phyloP scores from a whole-genome alignment of 1,139 yeast genomes.

The Entelexis paramagnoliae region DNA sequence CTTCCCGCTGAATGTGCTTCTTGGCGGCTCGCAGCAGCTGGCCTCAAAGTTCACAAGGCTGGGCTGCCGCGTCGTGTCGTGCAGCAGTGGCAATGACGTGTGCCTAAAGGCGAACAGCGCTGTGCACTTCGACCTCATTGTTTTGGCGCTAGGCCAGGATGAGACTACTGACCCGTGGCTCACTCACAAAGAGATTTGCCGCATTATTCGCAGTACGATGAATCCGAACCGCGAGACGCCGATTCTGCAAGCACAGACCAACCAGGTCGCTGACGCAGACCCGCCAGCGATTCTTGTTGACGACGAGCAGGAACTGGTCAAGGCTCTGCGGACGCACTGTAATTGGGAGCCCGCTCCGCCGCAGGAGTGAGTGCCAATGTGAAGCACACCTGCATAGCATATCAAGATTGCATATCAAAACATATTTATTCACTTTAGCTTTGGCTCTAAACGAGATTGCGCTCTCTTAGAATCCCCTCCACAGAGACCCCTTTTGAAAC shows the following conservation, averaged over 20 bases:
- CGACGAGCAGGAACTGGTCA: slow-evolving; percentile 38
- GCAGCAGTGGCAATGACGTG: slow-evolving; percentile 15
- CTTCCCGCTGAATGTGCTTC: slow-evolving; percentile 8
- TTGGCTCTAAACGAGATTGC: slow-evolving; percentile 11
- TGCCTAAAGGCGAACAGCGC: slow-evolving; percentile 44
- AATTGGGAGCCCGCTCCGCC: slow-evolving; percentile 26
- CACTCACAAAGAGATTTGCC: slow-evolving; percentile 64
- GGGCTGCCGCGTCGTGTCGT: slow-evolving; percentile 66
- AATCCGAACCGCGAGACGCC: slow-evolving; percentile 71
- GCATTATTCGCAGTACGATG: slow-evolving; percentile 63
- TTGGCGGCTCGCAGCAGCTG: slow-evolving; percentile 28
- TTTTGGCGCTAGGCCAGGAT: slow-evolving; percentile 39
- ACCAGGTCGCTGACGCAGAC: not conserved
- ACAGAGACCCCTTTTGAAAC: slow-evolving; percentile 1
- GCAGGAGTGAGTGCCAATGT: not conserved
- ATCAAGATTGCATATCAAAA: not conserved
- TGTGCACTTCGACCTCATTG: slow-evolving; percentile 71
- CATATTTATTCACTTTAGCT: not conserved
- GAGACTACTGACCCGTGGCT: slow-evolving; percentile 27
- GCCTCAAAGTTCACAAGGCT: slow-evolving; percentile 53
- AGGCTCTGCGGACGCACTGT: slow-evolving; percentile 27
- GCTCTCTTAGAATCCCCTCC: slow-evolving; percentile 8
- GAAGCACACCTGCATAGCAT: too few relatives aligned
- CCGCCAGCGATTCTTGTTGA: slow-evolving; percentile 39
- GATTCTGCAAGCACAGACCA: slow-evolving; percentile 46